Evolutionary conservation across 768 basidiomycete genomes (phyloP).

Genomic region (Lepiota brunneoincarnata): DNA sequence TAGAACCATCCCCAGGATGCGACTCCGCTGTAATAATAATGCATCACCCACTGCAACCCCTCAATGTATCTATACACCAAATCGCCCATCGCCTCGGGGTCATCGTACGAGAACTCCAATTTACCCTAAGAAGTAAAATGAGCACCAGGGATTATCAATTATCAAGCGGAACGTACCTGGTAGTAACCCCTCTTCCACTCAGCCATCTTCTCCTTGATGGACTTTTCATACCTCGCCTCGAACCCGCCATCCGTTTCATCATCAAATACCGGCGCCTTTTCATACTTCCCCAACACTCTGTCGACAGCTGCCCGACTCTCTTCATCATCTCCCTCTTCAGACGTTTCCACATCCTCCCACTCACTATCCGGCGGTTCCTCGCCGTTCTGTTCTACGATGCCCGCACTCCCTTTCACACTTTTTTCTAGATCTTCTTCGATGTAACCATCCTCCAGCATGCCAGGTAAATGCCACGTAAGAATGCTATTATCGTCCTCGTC

Average conservation of each 20-base stretch:
- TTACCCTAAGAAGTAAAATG: conserved; percentile 58
- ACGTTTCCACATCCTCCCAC: conserved; percentile 50
- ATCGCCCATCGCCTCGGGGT: conserved; percentile 63
- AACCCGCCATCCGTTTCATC: conserved; percentile 72
- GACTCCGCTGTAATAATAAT: conserved; percentile 97
- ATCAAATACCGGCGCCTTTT: conserved; percentile 74
- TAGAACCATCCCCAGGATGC: conserved; percentile 99
- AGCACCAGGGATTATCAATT: conserved; percentile 3
- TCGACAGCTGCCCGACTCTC: conserved; percentile 74
- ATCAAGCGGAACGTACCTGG: conserved; percentile 46
- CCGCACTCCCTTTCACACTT: conserved; percentile 14
- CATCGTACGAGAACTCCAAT: conserved; percentile 74
- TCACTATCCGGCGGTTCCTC: conserved; percentile 35
- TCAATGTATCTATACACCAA: conserved; percentile 84
- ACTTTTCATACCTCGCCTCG: conserved; percentile 74
- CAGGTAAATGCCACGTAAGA: conserved; percentile 65
- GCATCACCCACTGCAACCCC: conserved; percentile 98
- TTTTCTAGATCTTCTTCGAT: conserved; percentile 29
- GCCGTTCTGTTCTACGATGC: conserved; percentile 30
- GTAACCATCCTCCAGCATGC: conserved; percentile 30
- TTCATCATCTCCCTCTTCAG: conserved; percentile 58
- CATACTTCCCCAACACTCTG: conserved; percentile 85
- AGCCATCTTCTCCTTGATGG: conserved; percentile 79
- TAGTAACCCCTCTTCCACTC: conserved; percentile 94
- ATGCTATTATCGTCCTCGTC: conserved; percentile 80